Conservation (phyloP, 2,329 filamentous ascomycete genomes). For the Volutella citrinella region DNA sequence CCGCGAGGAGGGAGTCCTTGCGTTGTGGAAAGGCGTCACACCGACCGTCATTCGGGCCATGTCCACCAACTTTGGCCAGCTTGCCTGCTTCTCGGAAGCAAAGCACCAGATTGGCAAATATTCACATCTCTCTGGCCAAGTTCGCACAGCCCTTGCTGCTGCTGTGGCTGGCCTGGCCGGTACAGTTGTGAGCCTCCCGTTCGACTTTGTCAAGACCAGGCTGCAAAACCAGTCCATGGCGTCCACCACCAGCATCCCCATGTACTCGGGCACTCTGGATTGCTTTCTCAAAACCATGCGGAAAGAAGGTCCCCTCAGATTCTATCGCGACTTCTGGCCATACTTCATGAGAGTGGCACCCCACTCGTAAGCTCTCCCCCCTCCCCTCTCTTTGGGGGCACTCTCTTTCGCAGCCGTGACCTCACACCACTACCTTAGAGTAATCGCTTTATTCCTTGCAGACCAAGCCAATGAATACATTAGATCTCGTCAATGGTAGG, state of each 20-base stretch:
- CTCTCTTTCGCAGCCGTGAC: too few species aligned
- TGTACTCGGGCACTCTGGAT: conserved; percentile 63
- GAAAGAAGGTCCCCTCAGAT: conserved; percentile 64
- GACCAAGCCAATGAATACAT: too few species aligned
- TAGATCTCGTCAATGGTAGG: too few species aligned
- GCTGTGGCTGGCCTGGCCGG: conserved; percentile 70
- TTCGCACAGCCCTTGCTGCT: conserved; percentile 60
- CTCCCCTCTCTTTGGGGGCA: too few species aligned
- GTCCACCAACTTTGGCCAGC: conserved; percentile 19
- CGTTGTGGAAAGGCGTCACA: conserved; percentile 12
- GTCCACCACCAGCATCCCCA: conserved; percentile 50
- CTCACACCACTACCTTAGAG: too few species aligned
- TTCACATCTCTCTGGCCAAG: conserved; percentile 42
- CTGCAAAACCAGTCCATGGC: conserved; percentile 57
- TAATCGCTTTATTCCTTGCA: too few species aligned
- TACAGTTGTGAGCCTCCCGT: conserved; percentile 65
- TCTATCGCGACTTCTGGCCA: conserved; percentile 69
- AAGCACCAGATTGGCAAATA: conserved; percentile 13
- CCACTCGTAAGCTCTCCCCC: conserved; percentile 49
- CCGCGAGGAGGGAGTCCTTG: conserved; percentile 9
- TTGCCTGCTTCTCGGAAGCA: conserved; percentile 18
- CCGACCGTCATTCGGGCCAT: conserved; percentile 18
- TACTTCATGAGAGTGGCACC: conserved; percentile 69
- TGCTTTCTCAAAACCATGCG: conserved; percentile 63
- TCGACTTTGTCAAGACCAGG: conserved; percentile 72